Conservation (phyloP, 2,329 filamentous ascomycete genomes). For the Sporothrix brasiliensis region DNA sequence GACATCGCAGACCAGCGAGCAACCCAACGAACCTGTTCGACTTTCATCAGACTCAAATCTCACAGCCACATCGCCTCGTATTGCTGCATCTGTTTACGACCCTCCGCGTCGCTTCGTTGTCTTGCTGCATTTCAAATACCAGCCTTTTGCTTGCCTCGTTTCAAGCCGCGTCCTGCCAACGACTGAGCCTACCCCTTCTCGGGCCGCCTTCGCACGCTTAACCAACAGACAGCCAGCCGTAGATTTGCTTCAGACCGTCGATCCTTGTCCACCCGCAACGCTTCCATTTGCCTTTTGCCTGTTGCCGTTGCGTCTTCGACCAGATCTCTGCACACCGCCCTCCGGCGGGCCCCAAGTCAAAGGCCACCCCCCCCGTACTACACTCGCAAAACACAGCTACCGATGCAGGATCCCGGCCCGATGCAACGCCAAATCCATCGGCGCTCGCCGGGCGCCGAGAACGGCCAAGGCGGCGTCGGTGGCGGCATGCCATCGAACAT, state of each 20-base stretch:
- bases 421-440: slow-evolving; percentile 61
- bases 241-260: slow-evolving; percentile 14
- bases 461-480: slow-evolving; percentile 51
- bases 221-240: not conserved
- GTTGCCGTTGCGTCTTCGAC: not conserved
- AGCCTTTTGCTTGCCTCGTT: not conserved
- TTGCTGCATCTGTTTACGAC: not conserved
- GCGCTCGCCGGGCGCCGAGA: slow-evolving; percentile 65
- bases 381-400: not conserved
- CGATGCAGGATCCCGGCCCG: slow-evolving; percentile 56
- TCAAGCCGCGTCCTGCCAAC: slow-evolving; percentile 5
- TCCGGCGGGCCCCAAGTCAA: not conserved
- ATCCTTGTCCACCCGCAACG: not conserved
- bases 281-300: not conserved
- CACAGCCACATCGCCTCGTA: not conserved
- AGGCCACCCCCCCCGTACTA: not conserved
- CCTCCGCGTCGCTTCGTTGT: not conserved
- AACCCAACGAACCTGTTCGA: not conserved
- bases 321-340: not conserved
- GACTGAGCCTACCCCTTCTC: not conserved
- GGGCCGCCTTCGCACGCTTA: not conserved
- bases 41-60: not conserved
- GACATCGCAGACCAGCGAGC: slow-evolving; percentile 19
- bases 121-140: slow-evolving; percentile 3
- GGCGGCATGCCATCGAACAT: slow-evolving; percentile 53